These are phyloP conservation scores for Sphagnum fallax DNA, from an alignment of 228 moss, liverwort and hornwort species.

Conservation along the genomic window DNA sequence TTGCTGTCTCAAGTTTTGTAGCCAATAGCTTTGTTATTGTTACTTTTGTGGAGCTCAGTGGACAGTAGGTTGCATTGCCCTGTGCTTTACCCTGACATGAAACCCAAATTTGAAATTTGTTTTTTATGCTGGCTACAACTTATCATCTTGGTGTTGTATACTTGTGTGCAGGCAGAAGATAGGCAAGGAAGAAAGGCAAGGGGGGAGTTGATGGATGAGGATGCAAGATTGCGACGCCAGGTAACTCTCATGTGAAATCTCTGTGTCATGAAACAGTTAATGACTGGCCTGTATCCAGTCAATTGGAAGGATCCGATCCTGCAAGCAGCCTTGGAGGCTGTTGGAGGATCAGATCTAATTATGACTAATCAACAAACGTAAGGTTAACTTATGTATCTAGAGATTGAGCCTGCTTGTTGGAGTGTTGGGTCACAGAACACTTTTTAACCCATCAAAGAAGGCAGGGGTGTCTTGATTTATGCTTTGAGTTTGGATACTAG, in stretches of 20 bases:
- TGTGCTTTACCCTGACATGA: neutral
- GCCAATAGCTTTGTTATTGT: neutral
- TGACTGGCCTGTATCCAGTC: neutral
- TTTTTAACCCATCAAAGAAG: neutral
- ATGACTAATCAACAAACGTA: no score
- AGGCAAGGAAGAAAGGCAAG: slow-evolving; percentile 55
- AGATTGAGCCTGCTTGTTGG: neutral
- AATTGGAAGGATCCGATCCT: no score
- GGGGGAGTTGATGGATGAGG: slow-evolving; percentile 91
- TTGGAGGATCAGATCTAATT: no score
- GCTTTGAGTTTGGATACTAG: neutral
- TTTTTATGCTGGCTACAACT: neutral
- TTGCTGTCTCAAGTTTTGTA: slow-evolving; percentile 4
- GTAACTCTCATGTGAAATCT: slow-evolving; percentile 16
- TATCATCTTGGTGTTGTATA: neutral
- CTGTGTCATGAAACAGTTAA: neutral
- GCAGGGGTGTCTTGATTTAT: neutral
- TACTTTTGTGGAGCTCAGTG: neutral
- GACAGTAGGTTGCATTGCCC: neutral
- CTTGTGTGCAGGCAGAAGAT: slow-evolving; percentile 51
- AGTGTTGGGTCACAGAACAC: neutral
- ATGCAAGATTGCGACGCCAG: slow-evolving; percentile 75
- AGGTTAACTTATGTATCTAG: neutral
- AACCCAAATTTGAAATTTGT: neutral
- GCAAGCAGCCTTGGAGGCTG: no score